phyloP scores from a whole-genome alignment of 345 rosid genomes.

The Eucalyptus erythrocorys region DNA sequence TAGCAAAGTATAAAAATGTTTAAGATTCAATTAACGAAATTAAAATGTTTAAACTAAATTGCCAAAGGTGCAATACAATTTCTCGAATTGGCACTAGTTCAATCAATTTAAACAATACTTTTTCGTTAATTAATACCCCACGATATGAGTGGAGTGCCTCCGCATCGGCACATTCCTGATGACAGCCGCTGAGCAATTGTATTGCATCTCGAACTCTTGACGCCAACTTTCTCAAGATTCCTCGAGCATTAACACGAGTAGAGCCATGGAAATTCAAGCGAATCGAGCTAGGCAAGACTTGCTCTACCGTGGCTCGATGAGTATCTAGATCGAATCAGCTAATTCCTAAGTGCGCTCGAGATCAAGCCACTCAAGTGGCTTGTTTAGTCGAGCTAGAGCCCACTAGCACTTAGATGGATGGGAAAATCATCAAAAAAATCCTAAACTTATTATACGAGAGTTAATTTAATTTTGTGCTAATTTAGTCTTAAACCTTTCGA shows the following conservation, averaged over 20 bases:
- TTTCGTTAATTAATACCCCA: too few species aligned
- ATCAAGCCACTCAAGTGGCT: not conserved
- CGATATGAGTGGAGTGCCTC: too few species aligned
- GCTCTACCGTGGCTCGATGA: not conserved
- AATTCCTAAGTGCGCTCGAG: not conserved
- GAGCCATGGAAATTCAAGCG: not conserved
- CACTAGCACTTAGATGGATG: not conserved
- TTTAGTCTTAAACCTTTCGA: not conserved
- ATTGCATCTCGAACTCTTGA: not conserved
- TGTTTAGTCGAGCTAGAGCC: not conserved
- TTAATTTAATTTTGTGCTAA: not conserved
- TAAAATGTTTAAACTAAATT: fast-evolving
- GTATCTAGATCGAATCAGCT: not conserved
- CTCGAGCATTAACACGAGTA: not conserved
- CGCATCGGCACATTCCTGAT: not conserved
- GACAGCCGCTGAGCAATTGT: not conserved
- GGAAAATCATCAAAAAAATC: not conserved
- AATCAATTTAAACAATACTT: too few species aligned
- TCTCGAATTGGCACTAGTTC: too few species aligned
- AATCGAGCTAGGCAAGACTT: not conserved
- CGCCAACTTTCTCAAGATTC: not conserved
- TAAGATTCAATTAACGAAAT: fast-evolving
- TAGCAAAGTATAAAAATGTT: not conserved
- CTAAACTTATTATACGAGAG: fast-evolving
- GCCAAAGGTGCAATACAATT: too few species aligned